A percentile compares a stretch with the other conserved stretches of the same genome.
These are phyloP conservation scores for Dictyophora rubrovolvata DNA, from an alignment of 768 basidiomycete genomes.

Conservation along the genomic window DNA sequence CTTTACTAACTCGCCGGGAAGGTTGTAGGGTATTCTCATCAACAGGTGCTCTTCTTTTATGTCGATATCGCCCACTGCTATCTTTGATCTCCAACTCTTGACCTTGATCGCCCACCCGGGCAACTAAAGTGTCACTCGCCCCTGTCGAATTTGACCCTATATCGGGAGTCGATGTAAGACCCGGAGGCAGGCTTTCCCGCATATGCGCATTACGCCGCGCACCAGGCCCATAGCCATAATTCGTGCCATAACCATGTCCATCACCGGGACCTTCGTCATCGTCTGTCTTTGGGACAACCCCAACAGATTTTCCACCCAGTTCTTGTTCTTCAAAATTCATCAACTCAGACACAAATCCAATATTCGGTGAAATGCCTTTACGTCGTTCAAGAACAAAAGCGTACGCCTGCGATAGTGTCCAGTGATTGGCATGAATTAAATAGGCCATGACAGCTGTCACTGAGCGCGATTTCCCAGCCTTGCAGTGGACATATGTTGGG, in stretches of 20 bases:
- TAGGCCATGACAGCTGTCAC: constrained; percentile 97
- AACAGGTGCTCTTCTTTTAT: constrained; percentile 79
- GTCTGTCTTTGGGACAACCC: constrained; percentile 42
- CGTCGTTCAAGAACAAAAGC: constrained; percentile 85
- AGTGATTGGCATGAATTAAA: constrained; percentile 94
- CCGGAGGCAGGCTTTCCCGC: constrained; percentile 68
- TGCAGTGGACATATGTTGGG: constrained; percentile 92
- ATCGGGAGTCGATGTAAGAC: constrained; percentile 26
- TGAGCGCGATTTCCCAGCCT: constrained; percentile 90
- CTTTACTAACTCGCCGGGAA: constrained; percentile 83
- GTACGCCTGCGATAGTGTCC: constrained; percentile 89
- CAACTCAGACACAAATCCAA: constrained; percentile 93
- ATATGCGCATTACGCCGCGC: constrained; percentile 51
- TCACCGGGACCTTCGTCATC: constrained; percentile 21
- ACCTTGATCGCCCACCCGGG: constrained; percentile 51
- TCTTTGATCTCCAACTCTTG: constrained; percentile 90
- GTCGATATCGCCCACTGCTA: constrained; percentile 73
- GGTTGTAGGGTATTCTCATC: constrained; percentile 85
- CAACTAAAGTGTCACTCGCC: constrained; percentile 21
- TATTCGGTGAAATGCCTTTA: constrained; percentile 93
- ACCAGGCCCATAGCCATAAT: constrained; percentile 35
- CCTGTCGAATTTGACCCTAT: constrained; percentile 17
- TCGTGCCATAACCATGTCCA: constrained; percentile 17
- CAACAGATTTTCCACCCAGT: constrained; percentile 65
- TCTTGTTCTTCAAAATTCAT: constrained; percentile 95